Conservation (phyloP, 2,329 filamentous ascomycete genomes). For the Aspergillus uvarum region DNA sequence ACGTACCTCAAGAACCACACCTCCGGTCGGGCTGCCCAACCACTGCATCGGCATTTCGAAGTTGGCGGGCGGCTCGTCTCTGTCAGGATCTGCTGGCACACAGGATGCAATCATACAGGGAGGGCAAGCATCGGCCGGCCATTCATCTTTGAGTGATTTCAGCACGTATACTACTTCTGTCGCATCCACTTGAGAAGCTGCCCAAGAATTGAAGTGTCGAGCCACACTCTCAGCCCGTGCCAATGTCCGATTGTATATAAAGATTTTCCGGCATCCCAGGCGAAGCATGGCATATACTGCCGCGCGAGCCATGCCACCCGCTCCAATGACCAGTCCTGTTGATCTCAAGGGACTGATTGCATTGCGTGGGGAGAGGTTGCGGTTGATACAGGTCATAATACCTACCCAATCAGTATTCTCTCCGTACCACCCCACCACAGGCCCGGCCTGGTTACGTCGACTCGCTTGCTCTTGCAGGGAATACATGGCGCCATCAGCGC, state of each 20-base stretch:
- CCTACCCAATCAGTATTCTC: slow-evolving; percentile 49
- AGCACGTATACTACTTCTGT: slow-evolving; percentile 53
- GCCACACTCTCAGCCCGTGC: slow-evolving; percentile 68
- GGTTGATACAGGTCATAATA: slow-evolving; percentile 43
- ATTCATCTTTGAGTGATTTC: slow-evolving; percentile 57
- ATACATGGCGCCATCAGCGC: slow-evolving; percentile 37
- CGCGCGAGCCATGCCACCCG: slow-evolving; percentile 74
- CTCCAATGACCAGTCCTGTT: slow-evolving; percentile 56
- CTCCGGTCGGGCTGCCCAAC: slow-evolving; percentile 71
- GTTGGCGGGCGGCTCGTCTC: slow-evolving; percentile 63
- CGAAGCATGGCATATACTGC: slow-evolving; percentile 77
- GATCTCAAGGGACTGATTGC: slow-evolving; percentile 53
- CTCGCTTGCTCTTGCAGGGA: slow-evolving; percentile 41
- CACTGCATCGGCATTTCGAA: slow-evolving; percentile 69
- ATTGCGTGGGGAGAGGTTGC: slow-evolving; percentile 49
- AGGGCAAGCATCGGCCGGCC: slow-evolving; percentile 62
- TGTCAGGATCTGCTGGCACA: slow-evolving; percentile 69
- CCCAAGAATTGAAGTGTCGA: slow-evolving; percentile 63
- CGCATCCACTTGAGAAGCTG: slow-evolving; percentile 38
- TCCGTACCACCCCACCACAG: slow-evolving; percentile 44
- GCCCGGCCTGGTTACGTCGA: slow-evolving; percentile 44
- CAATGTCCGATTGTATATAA: slow-evolving; percentile 69
- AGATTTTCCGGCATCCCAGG: slow-evolving; percentile 72
- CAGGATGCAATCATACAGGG: slow-evolving; percentile 76
- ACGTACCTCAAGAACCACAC: slow-evolving; percentile 68